Evolutionary conservation across 2,329 filamentous ascomycete genomes (phyloP), one percentile per base, ranked within the genome.

Genomic region (Cytospora piceae): DNA sequence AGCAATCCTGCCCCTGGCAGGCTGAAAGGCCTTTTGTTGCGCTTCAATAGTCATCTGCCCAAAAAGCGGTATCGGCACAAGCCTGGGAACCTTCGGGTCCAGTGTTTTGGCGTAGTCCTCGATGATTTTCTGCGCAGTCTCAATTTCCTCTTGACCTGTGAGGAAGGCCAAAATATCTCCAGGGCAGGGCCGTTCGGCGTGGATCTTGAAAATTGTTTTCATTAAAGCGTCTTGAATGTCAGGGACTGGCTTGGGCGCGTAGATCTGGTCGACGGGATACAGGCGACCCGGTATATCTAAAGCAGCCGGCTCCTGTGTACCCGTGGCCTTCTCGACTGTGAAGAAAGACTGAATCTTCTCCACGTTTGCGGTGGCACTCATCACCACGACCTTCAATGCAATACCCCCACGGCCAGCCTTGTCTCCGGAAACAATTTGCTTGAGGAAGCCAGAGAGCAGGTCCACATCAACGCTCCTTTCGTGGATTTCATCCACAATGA

Each of bases 401-500:
- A 90, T 80, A 6, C 90, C 91, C 9, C 89, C 88, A 5, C 90
- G 86, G 8, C 88, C 88, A 54, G 85, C 81, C 46, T 86, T 84
- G 63, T 88, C 82, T 2, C 84, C 81, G 0, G 82, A 80, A 1
- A 95, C 79, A 56, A 98, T 85, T 67, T 91, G 90, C 73, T 92
- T 92, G 68, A 99, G 75, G 70, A 99, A 98, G 0, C 95, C 95
- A 31, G 96, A 82, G 12, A 97, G 83, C 31, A 99, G 79, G 78
- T 99, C 95, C 9, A 97, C 94, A 74, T 98, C 96, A 27, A 98
- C 87, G 70, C 94, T 96, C 71, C 95, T 85, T 79, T 99, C 95
- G 79, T 99, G 95, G 15, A 99, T 95, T 77, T 99, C 95, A 77
- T 99, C 95, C 9, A 99, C 92, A 22, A 99, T 85, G 0, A 99